A percentile compares a stretch with the other conserved stretches of the same genome.
phyloP scores from a whole-genome alignment of 805 yeast species.

The Metschnikowia proteae region DNA sequence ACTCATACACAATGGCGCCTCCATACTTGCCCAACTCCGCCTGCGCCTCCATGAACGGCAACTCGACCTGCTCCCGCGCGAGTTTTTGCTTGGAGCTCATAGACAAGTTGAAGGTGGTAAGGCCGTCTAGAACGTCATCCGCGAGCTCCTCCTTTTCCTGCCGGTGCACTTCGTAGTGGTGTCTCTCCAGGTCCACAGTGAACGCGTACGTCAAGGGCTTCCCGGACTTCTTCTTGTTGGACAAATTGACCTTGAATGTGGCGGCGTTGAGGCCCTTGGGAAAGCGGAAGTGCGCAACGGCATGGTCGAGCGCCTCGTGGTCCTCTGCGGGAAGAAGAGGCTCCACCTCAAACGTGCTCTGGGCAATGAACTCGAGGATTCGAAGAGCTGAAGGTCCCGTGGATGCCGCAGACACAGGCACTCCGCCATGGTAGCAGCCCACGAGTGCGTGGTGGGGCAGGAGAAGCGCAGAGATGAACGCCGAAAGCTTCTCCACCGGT shows the following conservation, averaged over 20 bases:
- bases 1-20: constrained; percentile 94
- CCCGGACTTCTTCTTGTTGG: constrained; percentile 81
- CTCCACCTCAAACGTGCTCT: constrained; percentile 60
- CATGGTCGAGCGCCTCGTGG: constrained; percentile 41
- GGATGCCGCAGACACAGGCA: constrained; percentile 36
- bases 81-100: constrained; percentile 70
- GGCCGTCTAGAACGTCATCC: constrained; percentile 55
- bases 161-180: constrained; percentile 35
- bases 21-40: constrained; percentile 55
- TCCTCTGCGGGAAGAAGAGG: constrained; percentile 39
- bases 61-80: constrained; percentile 80
- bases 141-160: constrained; percentile 27
- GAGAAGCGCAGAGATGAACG: constrained; percentile 46
- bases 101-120: constrained; percentile 84
- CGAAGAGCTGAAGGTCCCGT: constrained; percentile 50
- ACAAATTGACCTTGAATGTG: constrained; percentile 47
- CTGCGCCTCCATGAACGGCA: constrained; percentile 92
- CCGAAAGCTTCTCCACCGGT: constrained; percentile 41
- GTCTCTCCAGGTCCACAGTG: constrained; percentile 46
- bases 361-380: constrained; percentile 66
- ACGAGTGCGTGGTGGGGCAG: constrained; percentile 30
- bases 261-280: constrained; percentile 49
- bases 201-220: constrained; percentile 60
- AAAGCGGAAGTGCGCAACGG: constrained; percentile 39
- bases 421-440: constrained; percentile 35